Evolutionary conservation across 305 asterid genomes (phyloP), one percentile per base, ranked within the genome.

Genomic region (Rubia balearica): DNA sequence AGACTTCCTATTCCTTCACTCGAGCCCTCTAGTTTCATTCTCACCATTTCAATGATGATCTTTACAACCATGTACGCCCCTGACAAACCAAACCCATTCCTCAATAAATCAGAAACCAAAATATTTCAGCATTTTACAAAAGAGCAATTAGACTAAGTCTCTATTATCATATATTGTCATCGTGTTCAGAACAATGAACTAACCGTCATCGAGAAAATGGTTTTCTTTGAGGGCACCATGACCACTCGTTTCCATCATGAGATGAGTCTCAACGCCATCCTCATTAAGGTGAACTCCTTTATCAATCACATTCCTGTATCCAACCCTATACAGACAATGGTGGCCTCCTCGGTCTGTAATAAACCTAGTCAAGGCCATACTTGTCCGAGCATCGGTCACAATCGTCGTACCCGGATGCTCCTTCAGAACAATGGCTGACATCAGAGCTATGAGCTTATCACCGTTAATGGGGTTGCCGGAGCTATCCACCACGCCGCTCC

Each of bases 31-130:
- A 92, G 93, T 72, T 84, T 90, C 98, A 90, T 92, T 68, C 85
- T 85, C 60, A 92, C 95, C 98, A 92, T 90, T 76, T 90, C 96
- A 56, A 87, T 90, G 10, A 90, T 90, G 46, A 92, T 90, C 78
- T 86, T 92, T 24, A 90, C 97, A 66, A 89, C 96, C 96, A 89
- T 90, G 55, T 90, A 90, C 0, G 98, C 98, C 75, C 96, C 98
- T 89, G 76, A 14, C 6, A 68, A 30, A 12, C 3, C 36, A 33
- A 2, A 33, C 36, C 36, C 36, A 33, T 2, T 33, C 36, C 36
- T 33, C 36, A 33, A 33, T 2, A 33, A 33, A 3, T 33, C 36
- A 3, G 36, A 33, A 33, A 33, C 36, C 2, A 33, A 33, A 33
- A 33, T 33, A 33, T 33, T 33, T 33, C 5, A 33, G 2, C 36